A percentile compares a stretch with the other conserved stretches of the same genome.
phyloP scores from a whole-genome alignment of 176 grass and related monocot genomes.

The Juncus effusus region DNA sequence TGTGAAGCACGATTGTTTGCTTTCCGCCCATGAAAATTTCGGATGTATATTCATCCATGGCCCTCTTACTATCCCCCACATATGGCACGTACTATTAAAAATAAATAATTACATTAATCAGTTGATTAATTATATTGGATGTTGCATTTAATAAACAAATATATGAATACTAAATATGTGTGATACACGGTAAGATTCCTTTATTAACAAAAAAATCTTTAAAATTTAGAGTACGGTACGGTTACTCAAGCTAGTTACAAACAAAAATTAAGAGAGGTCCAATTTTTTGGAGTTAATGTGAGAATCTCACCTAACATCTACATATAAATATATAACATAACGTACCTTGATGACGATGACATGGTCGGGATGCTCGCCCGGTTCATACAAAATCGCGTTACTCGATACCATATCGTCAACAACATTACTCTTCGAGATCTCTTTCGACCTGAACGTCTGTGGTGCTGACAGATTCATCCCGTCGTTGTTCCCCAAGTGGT shows the following conservation, averaged over 20 bases:
- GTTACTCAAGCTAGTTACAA: neutral
- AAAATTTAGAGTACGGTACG: no score
- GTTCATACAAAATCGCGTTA: slow-evolving; percentile 86
- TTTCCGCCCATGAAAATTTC: slow-evolving; percentile 98
- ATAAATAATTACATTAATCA: no score
- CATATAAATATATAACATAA: neutral
- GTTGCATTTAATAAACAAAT: no score
- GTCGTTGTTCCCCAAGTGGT: slow-evolving; percentile 93
- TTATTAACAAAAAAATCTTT: no score
- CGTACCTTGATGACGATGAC: slow-evolving; percentile 95
- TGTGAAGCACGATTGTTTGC: slow-evolving; percentile 91
- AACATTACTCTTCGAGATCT: slow-evolving; percentile 98
- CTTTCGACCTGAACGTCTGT: slow-evolving; percentile 93
- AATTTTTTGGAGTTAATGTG: neutral
- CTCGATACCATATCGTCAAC: slow-evolving; percentile 99
- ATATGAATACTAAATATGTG: no score
- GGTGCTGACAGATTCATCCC: slow-evolving; percentile 94
- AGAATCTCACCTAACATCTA: neutral
- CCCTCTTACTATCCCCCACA: slow-evolving; percentile 93
- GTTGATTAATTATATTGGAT: no score
- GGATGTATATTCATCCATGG: slow-evolving; percentile 98
- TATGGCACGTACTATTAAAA: slow-evolving; percentile 73
- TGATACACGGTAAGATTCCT: no score
- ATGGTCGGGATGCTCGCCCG: slow-evolving; percentile 88
- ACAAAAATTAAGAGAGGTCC: neutral